These are phyloP conservation scores for Lyophyllum shimeji DNA, from an alignment of 768 basidiomycete genomes.

Conservation along the genomic window DNA sequence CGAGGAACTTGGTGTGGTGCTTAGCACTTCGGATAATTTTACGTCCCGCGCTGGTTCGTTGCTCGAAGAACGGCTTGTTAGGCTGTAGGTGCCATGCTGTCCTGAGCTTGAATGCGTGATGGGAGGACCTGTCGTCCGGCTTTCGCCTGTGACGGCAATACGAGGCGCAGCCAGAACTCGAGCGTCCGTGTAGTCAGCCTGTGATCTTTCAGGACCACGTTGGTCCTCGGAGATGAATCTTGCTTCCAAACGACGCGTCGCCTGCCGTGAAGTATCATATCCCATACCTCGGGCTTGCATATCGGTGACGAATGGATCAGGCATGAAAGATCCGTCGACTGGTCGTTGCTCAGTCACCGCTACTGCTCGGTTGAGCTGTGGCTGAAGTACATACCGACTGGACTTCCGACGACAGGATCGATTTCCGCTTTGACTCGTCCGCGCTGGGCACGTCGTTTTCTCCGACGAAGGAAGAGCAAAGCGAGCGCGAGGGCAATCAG, in stretches of 20 bases:
- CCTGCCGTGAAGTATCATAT: constrained; percentile 9
- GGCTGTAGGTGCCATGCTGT: constrained; percentile 4
- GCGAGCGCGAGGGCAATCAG: constrained; percentile 1
- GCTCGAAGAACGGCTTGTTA: background rate
- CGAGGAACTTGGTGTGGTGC: background rate
- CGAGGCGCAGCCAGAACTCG: background rate
- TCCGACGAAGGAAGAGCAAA: constrained; percentile 4
- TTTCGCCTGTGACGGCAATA: constrained; percentile 9
- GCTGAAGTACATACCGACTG: constrained; percentile 3
- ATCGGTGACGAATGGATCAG: constrained; percentile 20
- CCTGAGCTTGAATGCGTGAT: constrained; percentile 5
- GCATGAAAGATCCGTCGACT: constrained; percentile 10
- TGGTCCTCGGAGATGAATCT: constrained; percentile 11
- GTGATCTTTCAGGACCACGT: background rate
- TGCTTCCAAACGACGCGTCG: constrained; percentile 18
- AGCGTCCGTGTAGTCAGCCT: background rate
- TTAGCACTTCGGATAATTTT: background rate
- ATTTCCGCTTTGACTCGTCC: constrained; percentile 1
- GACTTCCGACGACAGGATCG: constrained; percentile 4
- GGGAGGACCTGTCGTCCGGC: background rate
- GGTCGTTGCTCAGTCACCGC: background rate
- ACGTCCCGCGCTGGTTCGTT: constrained; percentile 2
- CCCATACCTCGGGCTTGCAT: constrained; percentile 15
- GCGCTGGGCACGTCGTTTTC: constrained; percentile 4
- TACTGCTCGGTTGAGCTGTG: background rate